Percentiles rank a stretch among this genome's conserved stretches.
Evolutionary conservation across 2,329 filamentous ascomycete genomes (phyloP).

Genomic region (Colletotrichum sp.): DNA sequence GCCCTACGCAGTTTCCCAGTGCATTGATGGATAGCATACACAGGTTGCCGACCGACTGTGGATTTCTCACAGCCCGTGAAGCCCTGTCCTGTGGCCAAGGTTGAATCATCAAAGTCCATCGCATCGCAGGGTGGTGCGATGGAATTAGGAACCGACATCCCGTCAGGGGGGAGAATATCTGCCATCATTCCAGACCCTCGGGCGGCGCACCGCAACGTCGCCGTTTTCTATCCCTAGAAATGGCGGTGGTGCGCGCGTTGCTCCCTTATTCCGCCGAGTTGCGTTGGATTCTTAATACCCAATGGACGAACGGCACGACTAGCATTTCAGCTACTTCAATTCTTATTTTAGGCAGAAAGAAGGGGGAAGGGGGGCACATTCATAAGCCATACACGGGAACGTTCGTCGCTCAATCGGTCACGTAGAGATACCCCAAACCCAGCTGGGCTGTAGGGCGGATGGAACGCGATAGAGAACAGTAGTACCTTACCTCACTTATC

Average conservation of each 20-base stretch:
- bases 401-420: neutral
- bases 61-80: neutral
- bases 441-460: neutral
- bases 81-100: neutral
- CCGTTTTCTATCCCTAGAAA: neutral
- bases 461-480: neutral
- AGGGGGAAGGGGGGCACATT: neutral
- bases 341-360: neutral
- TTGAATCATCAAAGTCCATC: neutral
- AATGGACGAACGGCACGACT: neutral
- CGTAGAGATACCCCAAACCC: neutral
- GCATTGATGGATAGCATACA: neutral
- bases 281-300: neutral
- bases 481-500: neutral
- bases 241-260: neutral
- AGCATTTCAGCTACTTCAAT: neutral
- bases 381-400: neutral
- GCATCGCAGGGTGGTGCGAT: neutral
- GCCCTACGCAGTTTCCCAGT: neutral
- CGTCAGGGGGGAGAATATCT: slow-evolving; percentile 1
- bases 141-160: neutral
- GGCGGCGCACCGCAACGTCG: neutral
- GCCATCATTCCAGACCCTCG: neutral
- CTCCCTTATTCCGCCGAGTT: neutral
- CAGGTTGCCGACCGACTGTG: neutral